Evolutionary conservation across 768 basidiomycete species (phyloP), one percentile per base, ranked within the genome.

Genomic region (Rickenella mellea): DNA sequence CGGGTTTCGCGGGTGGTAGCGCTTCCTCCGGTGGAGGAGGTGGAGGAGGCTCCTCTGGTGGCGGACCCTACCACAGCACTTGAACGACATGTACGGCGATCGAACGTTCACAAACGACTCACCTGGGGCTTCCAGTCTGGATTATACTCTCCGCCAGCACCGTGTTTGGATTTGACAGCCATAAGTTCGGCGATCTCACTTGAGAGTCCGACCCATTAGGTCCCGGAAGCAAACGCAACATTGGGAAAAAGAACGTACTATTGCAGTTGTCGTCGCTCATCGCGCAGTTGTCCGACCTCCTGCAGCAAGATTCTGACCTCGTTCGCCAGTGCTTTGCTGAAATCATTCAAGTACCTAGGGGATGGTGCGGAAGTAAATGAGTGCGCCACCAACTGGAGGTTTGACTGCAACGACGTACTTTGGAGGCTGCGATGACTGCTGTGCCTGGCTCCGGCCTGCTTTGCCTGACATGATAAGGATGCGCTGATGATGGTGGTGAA

Each of bases 161-260:
- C 80, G 56, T 86, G 81, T 58, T 90, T 89, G 15, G 85, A 78
- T 57, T 86, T 85, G 39, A 87, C 68, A 39, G 76, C 73, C 83
- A 90, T 83, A 45, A 90, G 67, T 57, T 85, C 83, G 20, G 86
- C 79, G 49, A 91, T 86, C 59, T 91, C 87, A 48, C 87, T 89
- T 53, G 39, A n/a, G 27, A 6, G 10, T 8, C 21, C 39, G 42
- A 31, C 38, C n/a, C n/a, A n/a, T n/a, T n/a, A n/a, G n/a, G n/a
- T n/a, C n/a, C n/a, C n/a, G n/a, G n/a, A n/a, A n/a, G n/a, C n/a
- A n/a, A n/a, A n/a, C n/a, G n/a, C n/a, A n/a, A n/a, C n/a, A n/a
- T n/a, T n/a, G n/a, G n/a, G n/a, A n/a, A n/a, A n/a, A 7, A 14
- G 20, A 45, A 65, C 69, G 51, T 46, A 76, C 75, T 71, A 73